Evolutionary conservation across 192 early-diverging fungal species (phyloP).

Genomic region (Umbelopsis sp.): DNA sequence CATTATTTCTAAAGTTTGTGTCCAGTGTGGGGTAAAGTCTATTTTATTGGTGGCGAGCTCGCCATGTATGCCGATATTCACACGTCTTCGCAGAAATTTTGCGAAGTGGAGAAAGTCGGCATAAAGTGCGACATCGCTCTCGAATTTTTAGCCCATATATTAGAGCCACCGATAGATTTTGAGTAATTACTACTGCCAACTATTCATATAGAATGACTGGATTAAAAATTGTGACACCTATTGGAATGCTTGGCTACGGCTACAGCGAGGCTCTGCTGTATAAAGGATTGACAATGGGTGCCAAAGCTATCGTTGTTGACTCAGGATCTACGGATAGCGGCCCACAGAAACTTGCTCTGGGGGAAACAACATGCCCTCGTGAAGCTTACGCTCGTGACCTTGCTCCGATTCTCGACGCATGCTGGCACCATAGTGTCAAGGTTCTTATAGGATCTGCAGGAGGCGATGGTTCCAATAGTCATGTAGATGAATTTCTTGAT

Average conservation of each 20-base stretch:
- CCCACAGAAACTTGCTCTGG: slow-evolving; percentile 26
- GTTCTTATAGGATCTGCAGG: slow-evolving; percentile 20
- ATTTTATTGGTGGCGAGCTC: not conserved
- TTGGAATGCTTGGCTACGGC: slow-evolving; percentile 19
- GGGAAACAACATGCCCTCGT: slow-evolving; percentile 13
- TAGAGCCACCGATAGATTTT: not conserved
- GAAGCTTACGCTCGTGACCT: slow-evolving; percentile 25
- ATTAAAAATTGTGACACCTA: slow-evolving; percentile 13
- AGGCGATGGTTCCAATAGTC: slow-evolving; percentile 23
- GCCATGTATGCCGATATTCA: slow-evolving; percentile 8
- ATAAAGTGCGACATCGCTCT: not conserved
- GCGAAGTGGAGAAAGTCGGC: not conserved
- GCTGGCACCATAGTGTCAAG: slow-evolving; percentile 21
- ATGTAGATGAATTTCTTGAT: slow-evolving; percentile 12
- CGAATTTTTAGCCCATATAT: not conserved
- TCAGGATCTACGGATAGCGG: slow-evolving; percentile 28
- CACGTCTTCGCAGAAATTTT: not conserved
- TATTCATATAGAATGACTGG: not conserved
- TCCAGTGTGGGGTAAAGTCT: not conserved
- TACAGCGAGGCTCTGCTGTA: slow-evolving; percentile 5
- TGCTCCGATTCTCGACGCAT: slow-evolving; percentile 21
- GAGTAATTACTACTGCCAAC: too few relatives aligned
- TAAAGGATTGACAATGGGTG: slow-evolving; percentile 21
- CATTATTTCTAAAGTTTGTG: not conserved
- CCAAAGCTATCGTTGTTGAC: slow-evolving; percentile 21